Evolutionary conservation across 768 basidiomycete genomes (phyloP).

Genomic region (Pleurotus cornucopiae): DNA sequence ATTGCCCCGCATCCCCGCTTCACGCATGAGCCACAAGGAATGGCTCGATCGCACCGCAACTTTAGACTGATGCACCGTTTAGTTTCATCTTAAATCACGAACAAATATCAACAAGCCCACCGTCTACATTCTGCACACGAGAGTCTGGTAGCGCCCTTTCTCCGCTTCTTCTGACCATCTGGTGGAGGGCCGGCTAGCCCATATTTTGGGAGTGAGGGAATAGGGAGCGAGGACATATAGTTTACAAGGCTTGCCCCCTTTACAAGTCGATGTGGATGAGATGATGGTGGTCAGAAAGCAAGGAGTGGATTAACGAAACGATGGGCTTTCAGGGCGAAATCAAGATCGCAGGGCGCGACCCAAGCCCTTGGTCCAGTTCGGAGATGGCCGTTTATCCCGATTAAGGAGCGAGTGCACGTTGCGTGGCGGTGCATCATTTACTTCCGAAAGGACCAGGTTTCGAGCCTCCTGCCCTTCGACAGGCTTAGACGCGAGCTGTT

Average conservation of each 20-base stretch:
- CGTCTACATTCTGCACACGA: slow-evolving; percentile 81
- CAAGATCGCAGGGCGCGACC: slow-evolving; percentile 1
- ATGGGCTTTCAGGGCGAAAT: background rate
- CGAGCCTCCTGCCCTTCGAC: too few relatives aligned
- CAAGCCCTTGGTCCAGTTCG: background rate
- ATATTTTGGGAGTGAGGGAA: slow-evolving; percentile 25
- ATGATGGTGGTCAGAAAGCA: background rate
- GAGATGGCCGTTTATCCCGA: slow-evolving; percentile 4
- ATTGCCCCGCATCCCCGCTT: slow-evolving; percentile 80
- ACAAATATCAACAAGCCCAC: slow-evolving; percentile 25
- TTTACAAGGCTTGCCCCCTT: background rate
- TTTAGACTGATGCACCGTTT: slow-evolving; percentile 42
- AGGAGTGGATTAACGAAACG: slow-evolving; percentile 2
- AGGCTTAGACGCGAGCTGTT: background rate
- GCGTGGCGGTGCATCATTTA: background rate
- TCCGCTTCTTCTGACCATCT: slow-evolving; percentile 46
- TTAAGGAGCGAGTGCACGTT: background rate
- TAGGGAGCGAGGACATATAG: slow-evolving; percentile 11
- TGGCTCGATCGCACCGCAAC: slow-evolving; percentile 68
- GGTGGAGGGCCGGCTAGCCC: slow-evolving; percentile 15
- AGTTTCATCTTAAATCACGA: background rate
- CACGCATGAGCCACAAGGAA: slow-evolving; percentile 78
- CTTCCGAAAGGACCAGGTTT: background rate
- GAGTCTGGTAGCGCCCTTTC: slow-evolving; percentile 71
- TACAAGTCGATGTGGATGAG: background rate